Base-by-base conservation (phyloP, 1,284 basidiomycete species). In the Cystobasidiaceae sp. region DNA sequence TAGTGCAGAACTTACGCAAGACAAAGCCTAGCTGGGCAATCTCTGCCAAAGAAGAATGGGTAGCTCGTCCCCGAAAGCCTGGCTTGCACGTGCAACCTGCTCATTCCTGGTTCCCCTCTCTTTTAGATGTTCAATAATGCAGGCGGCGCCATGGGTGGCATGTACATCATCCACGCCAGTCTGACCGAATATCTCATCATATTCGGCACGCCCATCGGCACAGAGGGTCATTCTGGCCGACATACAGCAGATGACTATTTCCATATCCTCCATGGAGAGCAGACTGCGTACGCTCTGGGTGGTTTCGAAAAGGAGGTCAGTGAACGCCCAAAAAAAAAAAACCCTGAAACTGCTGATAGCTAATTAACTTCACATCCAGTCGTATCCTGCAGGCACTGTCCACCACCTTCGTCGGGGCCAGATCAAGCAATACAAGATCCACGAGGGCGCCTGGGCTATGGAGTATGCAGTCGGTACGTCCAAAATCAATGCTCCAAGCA, bases 241-340 rank as follows among this genome's bases (percentile, higher is more conserved):
- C 94, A 97, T 77, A 92, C 92, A 0, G 93, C 93, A 2, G 92
- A 96, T 74, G 94, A 98, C 78, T 97, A 97, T 78, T 98, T 98
- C 82, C 86, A 96, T 77, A 97, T 98, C 73, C 81, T 98, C 25
- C 80, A 84, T 33, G 96, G 94, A 0, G 89, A 92, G 78, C 90
- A 98, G 78, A 92, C 88, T 84, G 93, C 93, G 0, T 96, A 91
- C 77, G 74, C 70, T 15, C 86, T 94, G 0, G 93, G 92, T 27
- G 82, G 82, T 2, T 80, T 97, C 37, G 84, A 86, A 71, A 87
- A 84, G 81, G 92, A 97, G 82, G 78, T 78, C 59, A 39, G 75
- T 70, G n/a, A n/a, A n/a, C n/a, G n/a, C n/a, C n/a, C 28, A 41
- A 3, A 43, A 2, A 43, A 25, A 2, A 28, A 23, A 17, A 7